Base-by-base conservation (phyloP, 2,329 filamentous ascomycete genomes). In the Aspergillus japonicus region DNA sequence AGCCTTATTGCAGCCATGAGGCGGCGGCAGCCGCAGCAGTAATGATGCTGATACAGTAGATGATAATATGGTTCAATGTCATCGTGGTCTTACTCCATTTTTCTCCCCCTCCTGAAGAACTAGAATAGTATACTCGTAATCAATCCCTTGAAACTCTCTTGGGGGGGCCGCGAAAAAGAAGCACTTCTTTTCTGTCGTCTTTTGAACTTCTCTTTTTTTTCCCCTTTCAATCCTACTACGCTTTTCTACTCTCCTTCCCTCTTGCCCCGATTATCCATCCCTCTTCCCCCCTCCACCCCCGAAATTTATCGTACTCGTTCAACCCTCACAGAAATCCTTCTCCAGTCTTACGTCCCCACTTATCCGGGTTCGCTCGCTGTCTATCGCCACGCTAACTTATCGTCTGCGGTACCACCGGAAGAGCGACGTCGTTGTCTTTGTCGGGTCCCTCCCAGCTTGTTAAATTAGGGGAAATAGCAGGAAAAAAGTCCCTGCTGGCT, bases 1-100 rank as follows among this genome's bases (percentile, higher is more conserved):
- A 62, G 61, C 61, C 61, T 62, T 62, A 62, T 60, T 55, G 61
- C 55, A 23, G 35, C 44, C 31, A 42, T 12, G 23, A 16, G 52
- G 39, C 52, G 47, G 39, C 24, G 16, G 35, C 39, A n/a, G 14
- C 39, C 0, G 14, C 39, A 16, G 16, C 39, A 44, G 14, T n/a
- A 16, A 44, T 44, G 39, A 44, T 44, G 39, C 39, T 44, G 39
- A n/a, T 44, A 23, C 23, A 23, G 23, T 23, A 42, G 39, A 42
- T 7, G 6, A 42, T 42, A 35, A 11, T 35, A 35, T 35, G 33
- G 33, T 35, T 35, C 23, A 23, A 23, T 23, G 5, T 35, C 26
- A 29, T 29, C 26, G 26, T 29, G 8, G 26, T 29, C 26, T 16
- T 29, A n/a, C 26, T 16, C 16, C 39, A 6, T 42, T 5, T 5